Evolutionary conservation across 306 rosid genomes (phyloP).

Genomic region (Potentilla sterilis): DNA sequence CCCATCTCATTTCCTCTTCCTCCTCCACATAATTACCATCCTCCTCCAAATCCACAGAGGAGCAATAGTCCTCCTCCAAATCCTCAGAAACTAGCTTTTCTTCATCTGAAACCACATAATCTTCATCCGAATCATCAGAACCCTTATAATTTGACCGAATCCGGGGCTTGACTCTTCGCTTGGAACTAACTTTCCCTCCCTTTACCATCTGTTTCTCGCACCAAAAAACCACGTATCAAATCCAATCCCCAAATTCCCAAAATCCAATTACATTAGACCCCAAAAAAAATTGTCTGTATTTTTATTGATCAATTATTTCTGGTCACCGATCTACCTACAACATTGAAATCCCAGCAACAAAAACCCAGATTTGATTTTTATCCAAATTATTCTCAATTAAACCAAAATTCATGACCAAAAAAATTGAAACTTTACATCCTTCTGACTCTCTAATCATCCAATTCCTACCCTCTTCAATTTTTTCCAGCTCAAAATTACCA

Average conservation of each 20-base stretch:
- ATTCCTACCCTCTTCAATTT: not conserved
- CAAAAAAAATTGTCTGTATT: not conserved
- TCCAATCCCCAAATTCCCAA: constrained; percentile 6
- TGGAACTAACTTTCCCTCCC: constrained; percentile 69
- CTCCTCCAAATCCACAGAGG: constrained; percentile 63
- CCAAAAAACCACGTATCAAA: constrained; percentile 27
- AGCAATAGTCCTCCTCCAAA: constrained; percentile 55
- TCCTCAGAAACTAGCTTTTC: constrained; percentile 57
- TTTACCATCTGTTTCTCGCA: constrained; percentile 74
- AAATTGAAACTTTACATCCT: not conserved
- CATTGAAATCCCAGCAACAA: constrained; percentile 14
- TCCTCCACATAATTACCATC: constrained; percentile 38
- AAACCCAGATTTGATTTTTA: constrained; percentile 23
- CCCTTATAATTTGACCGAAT: constrained; percentile 46
- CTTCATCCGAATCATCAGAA: constrained; percentile 95
- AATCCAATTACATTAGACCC: not conserved
- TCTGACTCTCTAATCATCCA: not conserved
- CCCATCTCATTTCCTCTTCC: constrained; percentile 39
- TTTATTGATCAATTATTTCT: constrained; percentile 22
- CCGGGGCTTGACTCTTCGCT: constrained; percentile 38
- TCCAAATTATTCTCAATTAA: constrained; percentile 13
- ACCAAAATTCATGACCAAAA: constrained; percentile 1
- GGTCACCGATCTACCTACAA: constrained; percentile 45
- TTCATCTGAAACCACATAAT: constrained; percentile 74
- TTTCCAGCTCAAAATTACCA: not conserved